phyloP scores from a whole-genome alignment of 75 land plant species.

The Pseudotsuga menziesii region DNA sequence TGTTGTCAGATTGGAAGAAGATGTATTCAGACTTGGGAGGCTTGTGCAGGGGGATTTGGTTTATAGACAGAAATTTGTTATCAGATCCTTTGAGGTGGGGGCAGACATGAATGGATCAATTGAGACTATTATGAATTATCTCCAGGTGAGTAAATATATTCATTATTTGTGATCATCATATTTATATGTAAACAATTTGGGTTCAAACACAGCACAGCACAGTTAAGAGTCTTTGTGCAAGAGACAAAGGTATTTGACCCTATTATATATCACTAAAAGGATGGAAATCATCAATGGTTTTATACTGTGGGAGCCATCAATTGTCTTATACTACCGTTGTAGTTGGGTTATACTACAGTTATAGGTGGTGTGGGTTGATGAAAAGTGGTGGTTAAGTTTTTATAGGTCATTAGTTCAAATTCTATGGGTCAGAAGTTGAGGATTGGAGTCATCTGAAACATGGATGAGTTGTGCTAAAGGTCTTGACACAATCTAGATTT shows the following conservation, averaged over 20 bases:
- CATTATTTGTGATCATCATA: neutral
- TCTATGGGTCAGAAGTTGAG: no score
- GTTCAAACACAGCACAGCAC: no score
- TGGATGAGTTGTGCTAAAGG: no score
- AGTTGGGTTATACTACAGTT: no score
- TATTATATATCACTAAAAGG: neutral
- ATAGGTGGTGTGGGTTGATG: no score
- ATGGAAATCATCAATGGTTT: no score
- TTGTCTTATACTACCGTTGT: no score
- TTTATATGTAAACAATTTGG: neutral
- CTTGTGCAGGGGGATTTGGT: slow-evolving; percentile 30
- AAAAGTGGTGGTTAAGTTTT: no score
- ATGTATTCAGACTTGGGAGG: slow-evolving; percentile 33
- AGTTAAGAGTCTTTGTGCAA: neutral
- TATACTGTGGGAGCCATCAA: no score
- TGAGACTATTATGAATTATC: slow-evolving; percentile 40
- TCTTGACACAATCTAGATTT: no score
- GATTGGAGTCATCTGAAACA: no score
- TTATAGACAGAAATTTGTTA: slow-evolving; percentile 42
- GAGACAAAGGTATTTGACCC: neutral
- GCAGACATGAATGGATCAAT: slow-evolving; percentile 36
- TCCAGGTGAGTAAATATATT: slow-evolving; percentile 37
- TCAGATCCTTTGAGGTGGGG: slow-evolving; percentile 48
- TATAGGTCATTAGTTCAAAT: no score
- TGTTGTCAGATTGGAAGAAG: neutral